Base-by-base conservation (phyloP, 1,284 basidiomycete species). In the Dichomitus squalens region DNA sequence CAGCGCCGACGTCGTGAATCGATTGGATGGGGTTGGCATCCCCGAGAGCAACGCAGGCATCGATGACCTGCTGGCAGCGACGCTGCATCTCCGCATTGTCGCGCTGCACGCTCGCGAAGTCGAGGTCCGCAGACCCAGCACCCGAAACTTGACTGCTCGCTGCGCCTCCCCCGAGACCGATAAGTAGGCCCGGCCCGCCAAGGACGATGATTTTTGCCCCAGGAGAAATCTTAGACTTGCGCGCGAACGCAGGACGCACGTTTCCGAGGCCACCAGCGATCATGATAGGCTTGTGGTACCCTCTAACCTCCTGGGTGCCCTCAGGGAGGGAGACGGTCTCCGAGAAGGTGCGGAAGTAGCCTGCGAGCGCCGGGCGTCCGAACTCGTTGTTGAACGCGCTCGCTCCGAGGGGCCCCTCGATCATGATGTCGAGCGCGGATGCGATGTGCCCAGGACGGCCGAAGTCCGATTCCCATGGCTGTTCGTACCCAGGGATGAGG, bases 251-350 rank as follows among this genome's bases (percentile, higher is more conserved):
- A 2, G 90, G 87, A 23, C 93, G 86, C 36, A 99, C 96, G 68
- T 93, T 98, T 8, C 96, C 96, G 58, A 96, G 86, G 39, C 96
- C 96, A 49, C 96, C 96, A 16, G 97, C 97, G 63, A 99, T 91
- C 97, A 99, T 99, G 78, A 99, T 98, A 14, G 96, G 96, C 74
- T 99, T 99, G 78, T 99, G 97, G 77, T 98, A 99, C 0, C 96
- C 96, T 57, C 95, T 82, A n/a, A 96, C 80, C 70, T 95, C 88
- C 47, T 67, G 62, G 1, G 76, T 78, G 53, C 77, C 74, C 35
- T 74, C 70, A 11, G 76, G 73, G 16, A 78, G 69, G 12, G 80
- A 81, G 0, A 93, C 81, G 41, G 83, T 81, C 72, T 96, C 90
- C 18, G 87, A 82, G 75, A 95, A 96, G 0, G 95, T 95, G 50